Conservation (phyloP, 2,329 filamentous ascomycete genomes). For the Ceratocystis cubensis region DNA sequence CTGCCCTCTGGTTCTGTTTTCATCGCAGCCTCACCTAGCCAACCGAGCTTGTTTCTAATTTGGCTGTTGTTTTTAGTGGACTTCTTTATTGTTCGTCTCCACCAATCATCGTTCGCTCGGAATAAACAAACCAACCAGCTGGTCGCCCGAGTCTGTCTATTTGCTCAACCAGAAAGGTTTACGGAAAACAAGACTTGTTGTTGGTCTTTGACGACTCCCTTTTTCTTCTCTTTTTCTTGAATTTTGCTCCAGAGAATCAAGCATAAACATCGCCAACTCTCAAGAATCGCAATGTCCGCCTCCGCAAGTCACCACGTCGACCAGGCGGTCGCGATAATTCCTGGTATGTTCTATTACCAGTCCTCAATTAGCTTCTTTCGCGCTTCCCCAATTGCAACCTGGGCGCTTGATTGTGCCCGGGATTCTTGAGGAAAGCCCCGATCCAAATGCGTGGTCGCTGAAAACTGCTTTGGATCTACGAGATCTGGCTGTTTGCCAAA, state of each 20-base stretch:
- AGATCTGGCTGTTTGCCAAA: too few species aligned
- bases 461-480: too few species aligned
- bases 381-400: not conserved
- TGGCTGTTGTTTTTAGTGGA: not conserved
- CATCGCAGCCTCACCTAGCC: not conserved
- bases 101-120: not conserved
- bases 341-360: conserved; percentile 47
- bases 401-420: too few species aligned
- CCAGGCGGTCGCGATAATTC: conserved; percentile 91
- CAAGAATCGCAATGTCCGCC: conserved; percentile 11
- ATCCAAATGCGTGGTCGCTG: too few species aligned
- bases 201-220: not conserved
- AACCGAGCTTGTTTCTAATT: not conserved
- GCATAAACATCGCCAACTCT: not conserved
- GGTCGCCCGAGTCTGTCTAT: not conserved
- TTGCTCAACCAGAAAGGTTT: not conserved
- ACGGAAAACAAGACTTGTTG: not conserved
- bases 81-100: not conserved
- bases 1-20: not conserved
- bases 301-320: conserved; percentile 17
- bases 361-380: not conserved
- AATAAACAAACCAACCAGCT: not conserved
- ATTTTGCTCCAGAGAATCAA: not conserved
- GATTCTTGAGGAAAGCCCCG: too few species aligned
- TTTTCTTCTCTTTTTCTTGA: too few species aligned